A percentile compares a stretch with the other conserved stretches of the same genome.
These are phyloP conservation scores for Aspergillus sp. DNA, from an alignment of 2,329 filamentous ascomycete genomes.

Conservation along the genomic window DNA sequence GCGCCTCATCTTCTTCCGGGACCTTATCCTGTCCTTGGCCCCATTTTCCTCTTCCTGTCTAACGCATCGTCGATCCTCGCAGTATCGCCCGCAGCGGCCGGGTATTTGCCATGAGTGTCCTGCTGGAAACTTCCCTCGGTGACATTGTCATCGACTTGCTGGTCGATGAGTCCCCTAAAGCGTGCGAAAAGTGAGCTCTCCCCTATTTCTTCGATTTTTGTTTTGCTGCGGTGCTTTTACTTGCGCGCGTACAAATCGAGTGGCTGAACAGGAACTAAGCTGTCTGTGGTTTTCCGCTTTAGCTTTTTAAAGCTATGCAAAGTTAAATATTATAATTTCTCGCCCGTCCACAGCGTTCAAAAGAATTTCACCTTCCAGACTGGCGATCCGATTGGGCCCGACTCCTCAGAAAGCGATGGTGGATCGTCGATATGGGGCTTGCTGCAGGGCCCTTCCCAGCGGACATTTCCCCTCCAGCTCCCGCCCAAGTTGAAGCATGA, in stretches of 20 bases:
- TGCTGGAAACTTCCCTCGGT: conserved; percentile 88
- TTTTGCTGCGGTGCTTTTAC: neutral
- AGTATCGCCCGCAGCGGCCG: conserved; percentile 13
- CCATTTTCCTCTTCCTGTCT: conserved; percentile 10
- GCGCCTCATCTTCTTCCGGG: neutral
- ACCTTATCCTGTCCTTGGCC: conserved; percentile 3
- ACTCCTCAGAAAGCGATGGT: conserved; percentile 82
- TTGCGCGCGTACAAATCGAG: conserved; percentile 32
- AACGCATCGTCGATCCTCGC: conserved; percentile 20
- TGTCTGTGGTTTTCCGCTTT: conserved; percentile 38
- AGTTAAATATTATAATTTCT: conserved; percentile 98
- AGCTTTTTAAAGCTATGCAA: conserved; percentile 99
- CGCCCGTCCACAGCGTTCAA: conserved; percentile 86
- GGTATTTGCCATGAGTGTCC: conserved; percentile 71
- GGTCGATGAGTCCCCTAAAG: conserved; percentile 82
- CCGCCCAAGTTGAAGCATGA: conserved; percentile 84
- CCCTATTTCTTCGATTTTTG: conserved; percentile 2
- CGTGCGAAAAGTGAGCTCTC: conserved; percentile 87
- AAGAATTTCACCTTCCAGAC: conserved; percentile 96
- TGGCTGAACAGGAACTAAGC: conserved; percentile 62
- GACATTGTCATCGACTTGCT: conserved; percentile 94
- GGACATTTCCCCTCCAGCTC: conserved; percentile 81
- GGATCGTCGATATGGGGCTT: conserved; percentile 91
- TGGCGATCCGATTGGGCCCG: conserved; percentile 87
- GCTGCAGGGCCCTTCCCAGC: conserved; percentile 67